Evolutionary conservation across 129 eudicot species (phyloP).

Genomic region (Lactuca saligna): DNA sequence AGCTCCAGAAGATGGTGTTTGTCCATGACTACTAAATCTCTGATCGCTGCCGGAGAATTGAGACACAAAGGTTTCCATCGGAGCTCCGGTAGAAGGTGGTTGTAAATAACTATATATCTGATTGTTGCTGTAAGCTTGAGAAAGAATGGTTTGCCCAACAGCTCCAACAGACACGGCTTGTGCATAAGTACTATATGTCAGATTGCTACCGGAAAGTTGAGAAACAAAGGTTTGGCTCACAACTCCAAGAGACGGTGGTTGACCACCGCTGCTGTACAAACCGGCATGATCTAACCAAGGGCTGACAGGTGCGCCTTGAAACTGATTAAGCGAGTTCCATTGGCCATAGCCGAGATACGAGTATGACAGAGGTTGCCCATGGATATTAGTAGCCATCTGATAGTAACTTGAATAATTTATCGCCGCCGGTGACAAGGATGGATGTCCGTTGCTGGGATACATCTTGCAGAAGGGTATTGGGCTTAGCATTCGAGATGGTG

Average conservation of each 20-base stretch:
- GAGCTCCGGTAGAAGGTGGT: too few relatives aligned
- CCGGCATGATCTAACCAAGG: neutral
- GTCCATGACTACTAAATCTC: too few relatives aligned
- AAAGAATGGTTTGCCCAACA: too few relatives aligned
- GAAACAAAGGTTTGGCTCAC: neutral
- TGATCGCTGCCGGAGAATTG: too few relatives aligned
- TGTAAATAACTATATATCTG: too few relatives aligned
- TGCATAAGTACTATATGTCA: too few relatives aligned
- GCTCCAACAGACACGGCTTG: too few relatives aligned
- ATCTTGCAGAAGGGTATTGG: neutral
- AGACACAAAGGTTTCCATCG: too few relatives aligned
- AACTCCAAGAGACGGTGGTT: neutral
- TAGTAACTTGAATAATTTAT: neutral
- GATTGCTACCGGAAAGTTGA: neutral
- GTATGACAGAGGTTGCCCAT: neutral
- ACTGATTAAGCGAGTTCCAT: neutral
- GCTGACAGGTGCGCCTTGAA: neutral
- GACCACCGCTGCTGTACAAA: neutral
- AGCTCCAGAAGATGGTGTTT: too few relatives aligned
- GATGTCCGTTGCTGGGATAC: neutral
- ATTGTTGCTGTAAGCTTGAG: too few relatives aligned
- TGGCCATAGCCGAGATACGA: neutral
- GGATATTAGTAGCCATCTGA: neutral
- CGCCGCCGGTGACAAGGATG: neutral
- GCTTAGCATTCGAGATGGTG: constrained; percentile 1